Conservation (phyloP, 2,329 filamentous ascomycete genomes). For the Aspergillus niger region DNA sequence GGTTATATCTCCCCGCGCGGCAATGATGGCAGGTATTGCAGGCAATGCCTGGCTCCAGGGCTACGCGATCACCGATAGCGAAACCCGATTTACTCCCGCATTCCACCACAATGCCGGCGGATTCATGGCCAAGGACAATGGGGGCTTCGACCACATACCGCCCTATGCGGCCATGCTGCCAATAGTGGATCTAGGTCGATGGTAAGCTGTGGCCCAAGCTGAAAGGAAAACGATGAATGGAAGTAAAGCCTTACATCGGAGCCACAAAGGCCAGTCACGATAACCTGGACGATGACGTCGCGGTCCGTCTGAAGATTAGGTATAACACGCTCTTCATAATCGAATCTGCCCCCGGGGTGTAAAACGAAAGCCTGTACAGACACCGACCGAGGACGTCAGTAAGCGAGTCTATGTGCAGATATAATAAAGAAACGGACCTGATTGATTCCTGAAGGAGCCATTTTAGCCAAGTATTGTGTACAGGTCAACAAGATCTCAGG, state of each 20-base stretch:
- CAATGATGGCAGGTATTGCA: conserved; percentile 72
- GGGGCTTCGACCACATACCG: conserved; percentile 38
- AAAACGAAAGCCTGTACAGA: conserved; percentile 20
- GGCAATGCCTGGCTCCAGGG: conserved; percentile 71
- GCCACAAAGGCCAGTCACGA: conserved; percentile 83
- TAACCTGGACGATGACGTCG: conserved; percentile 74
- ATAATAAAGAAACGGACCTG: too few species aligned
- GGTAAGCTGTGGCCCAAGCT: not conserved
- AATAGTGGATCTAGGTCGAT: conserved; percentile 39
- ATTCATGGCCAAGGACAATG: conserved; percentile 64
- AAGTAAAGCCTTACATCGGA: conserved; percentile 61
- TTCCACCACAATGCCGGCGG: conserved; percentile 62
- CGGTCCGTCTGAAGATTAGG: conserved; percentile 42
- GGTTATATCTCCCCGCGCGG: conserved; percentile 78
- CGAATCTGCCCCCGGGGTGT: conserved; percentile 24
- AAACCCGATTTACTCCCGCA: conserved; percentile 60
- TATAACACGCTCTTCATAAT: conserved; percentile 23
- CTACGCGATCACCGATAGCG: conserved; percentile 67
- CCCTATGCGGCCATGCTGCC: conserved; percentile 42
- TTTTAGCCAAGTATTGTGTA: too few species aligned
- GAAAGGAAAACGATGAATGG: too few species aligned
- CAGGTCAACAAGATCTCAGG: too few species aligned
- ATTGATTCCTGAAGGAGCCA: too few species aligned
- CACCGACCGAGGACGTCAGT: too few species aligned
- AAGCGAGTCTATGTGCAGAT: too few species aligned